Evolutionary conservation across 2,329 filamentous ascomycete genomes (phyloP).

Genomic region (Penicillium corylophilum): DNA sequence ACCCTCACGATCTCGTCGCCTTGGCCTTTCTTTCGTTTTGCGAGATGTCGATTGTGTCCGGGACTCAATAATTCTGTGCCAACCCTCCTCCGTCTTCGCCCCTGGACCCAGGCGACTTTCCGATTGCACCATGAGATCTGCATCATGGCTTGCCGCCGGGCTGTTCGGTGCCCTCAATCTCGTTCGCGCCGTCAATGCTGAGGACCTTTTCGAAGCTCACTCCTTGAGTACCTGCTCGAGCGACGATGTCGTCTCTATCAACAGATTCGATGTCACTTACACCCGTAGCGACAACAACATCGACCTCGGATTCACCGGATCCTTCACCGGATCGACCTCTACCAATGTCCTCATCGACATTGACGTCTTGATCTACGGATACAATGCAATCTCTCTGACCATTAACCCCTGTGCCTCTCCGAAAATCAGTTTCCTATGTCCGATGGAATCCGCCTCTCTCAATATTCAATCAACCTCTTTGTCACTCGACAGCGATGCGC

Average conservation of each 20-base stretch:
- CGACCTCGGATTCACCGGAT: slow-evolving; percentile 65
- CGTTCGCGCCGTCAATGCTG: slow-evolving; percentile 12
- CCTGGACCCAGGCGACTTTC: neutral
- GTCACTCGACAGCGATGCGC: slow-evolving; percentile 39
- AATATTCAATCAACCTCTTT: slow-evolving; percentile 35
- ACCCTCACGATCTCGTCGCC: neutral
- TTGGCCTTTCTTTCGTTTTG: neutral
- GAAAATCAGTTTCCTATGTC: neutral
- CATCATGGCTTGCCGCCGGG: slow-evolving; percentile 14
- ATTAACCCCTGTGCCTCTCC: slow-evolving; percentile 72
- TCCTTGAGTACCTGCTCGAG: slow-evolving; percentile 19
- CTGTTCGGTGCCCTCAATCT: slow-evolving; percentile 8
- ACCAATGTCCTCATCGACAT: slow-evolving; percentile 78
- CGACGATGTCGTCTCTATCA: slow-evolving; percentile 15
- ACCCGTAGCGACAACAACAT: slow-evolving; percentile 47
- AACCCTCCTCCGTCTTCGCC: neutral
- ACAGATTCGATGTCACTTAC: slow-evolving; percentile 38
- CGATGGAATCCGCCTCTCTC: slow-evolving; percentile 2
- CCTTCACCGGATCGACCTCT: slow-evolving; percentile 78
- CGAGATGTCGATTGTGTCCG: neutral
- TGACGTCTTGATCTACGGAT: slow-evolving; percentile 78
- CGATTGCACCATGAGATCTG: slow-evolving; percentile 14
- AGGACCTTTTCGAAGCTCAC: slow-evolving; percentile 16
- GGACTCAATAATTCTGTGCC: neutral
- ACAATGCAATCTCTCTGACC: slow-evolving; percentile 63